Conservation (phyloP, 495 filamentous ascomycete species). For the Aspergillus kassunensis region DNA sequence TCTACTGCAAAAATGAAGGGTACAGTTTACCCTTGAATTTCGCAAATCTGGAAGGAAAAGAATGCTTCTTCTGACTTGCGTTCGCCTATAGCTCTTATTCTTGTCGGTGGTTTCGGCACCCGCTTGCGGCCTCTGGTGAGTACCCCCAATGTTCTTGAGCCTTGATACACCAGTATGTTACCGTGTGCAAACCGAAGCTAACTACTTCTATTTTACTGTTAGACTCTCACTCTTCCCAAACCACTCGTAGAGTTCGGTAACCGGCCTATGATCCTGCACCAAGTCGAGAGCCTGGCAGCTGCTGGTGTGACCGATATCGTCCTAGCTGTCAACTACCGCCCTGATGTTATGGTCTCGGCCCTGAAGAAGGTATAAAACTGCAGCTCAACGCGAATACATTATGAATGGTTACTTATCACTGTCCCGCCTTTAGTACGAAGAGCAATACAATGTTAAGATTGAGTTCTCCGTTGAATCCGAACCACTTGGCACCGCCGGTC, state of each 20-base stretch:
- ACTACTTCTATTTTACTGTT: conserved; percentile 2
- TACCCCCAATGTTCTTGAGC: conserved; percentile 14
- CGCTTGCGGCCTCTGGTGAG: conserved; percentile 95
- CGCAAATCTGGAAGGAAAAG: background rate
- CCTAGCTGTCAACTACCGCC: conserved; percentile 96
- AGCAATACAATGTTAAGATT: conserved; percentile 87
- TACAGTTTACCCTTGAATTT: conserved; percentile 2
- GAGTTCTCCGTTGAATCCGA: conserved; percentile 96
- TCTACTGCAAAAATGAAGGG: conserved; percentile 21
- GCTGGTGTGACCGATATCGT: conserved; percentile 98
- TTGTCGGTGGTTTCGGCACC: conserved; percentile 98
- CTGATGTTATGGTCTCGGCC: conserved; percentile 84
- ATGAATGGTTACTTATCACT: background rate
- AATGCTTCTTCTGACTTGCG: conserved; percentile 12
- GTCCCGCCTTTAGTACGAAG: conserved; percentile 64
- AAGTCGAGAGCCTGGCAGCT: conserved; percentile 90
- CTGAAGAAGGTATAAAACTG: conserved; percentile 56
- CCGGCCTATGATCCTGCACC: conserved; percentile 98
- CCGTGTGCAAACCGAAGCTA: background rate
- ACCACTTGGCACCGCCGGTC: conserved; percentile 92
- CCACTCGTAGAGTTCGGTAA: conserved; percentile 97
- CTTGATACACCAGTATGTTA: conserved; percentile 3
- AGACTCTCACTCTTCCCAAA: conserved; percentile 97
- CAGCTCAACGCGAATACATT: background rate
- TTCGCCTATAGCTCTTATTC: conserved; percentile 79